Evolutionary conservation across 768 basidiomycete genomes (phyloP).

Genomic region (Butyriboletus loyo): DNA sequence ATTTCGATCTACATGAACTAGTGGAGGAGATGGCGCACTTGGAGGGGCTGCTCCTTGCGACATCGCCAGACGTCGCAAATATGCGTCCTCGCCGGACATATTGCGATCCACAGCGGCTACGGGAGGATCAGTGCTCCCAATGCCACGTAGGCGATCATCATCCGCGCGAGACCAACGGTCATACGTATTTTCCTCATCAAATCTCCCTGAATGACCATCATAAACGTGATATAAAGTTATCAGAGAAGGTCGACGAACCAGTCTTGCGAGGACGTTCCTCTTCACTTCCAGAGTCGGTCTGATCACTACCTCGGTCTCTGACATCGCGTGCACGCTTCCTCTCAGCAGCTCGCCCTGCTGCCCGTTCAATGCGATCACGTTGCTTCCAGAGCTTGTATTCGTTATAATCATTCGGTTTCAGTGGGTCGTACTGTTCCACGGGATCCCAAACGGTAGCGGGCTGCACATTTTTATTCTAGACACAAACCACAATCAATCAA

Average conservation of each 20-base stretch:
- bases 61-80: slow-evolving; percentile 73
- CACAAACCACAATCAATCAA: background rate
- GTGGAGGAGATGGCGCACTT: slow-evolving; percentile 27
- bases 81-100: slow-evolving; percentile 78
- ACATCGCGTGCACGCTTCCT: slow-evolving; percentile 54
- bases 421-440: slow-evolving; percentile 72
- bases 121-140: slow-evolving; percentile 20
- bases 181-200: slow-evolving; percentile 38
- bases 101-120: slow-evolving; percentile 42
- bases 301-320: slow-evolving; percentile 46
- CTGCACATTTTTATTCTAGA: slow-evolving; percentile 60
- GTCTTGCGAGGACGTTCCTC: slow-evolving; percentile 64
- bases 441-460: slow-evolving; percentile 70
- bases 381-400: slow-evolving; percentile 83
- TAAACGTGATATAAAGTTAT: slow-evolving; percentile 5
- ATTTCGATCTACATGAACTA: slow-evolving; percentile 40
- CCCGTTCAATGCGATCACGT: slow-evolving; percentile 69
- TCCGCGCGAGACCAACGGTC: slow-evolving; percentile 58
- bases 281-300: slow-evolving; percentile 71
- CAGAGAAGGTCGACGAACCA: slow-evolving; percentile 40
- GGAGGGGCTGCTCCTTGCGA: slow-evolving; percentile 37
- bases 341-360: slow-evolving; percentile 59
- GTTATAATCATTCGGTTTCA: slow-evolving; percentile 84
- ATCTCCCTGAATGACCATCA: slow-evolving; percentile 32
- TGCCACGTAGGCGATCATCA: slow-evolving; percentile 37